Base-by-base conservation (phyloP, 2,329 filamentous ascomycete genomes). In the Orbilia quercus region DNA sequence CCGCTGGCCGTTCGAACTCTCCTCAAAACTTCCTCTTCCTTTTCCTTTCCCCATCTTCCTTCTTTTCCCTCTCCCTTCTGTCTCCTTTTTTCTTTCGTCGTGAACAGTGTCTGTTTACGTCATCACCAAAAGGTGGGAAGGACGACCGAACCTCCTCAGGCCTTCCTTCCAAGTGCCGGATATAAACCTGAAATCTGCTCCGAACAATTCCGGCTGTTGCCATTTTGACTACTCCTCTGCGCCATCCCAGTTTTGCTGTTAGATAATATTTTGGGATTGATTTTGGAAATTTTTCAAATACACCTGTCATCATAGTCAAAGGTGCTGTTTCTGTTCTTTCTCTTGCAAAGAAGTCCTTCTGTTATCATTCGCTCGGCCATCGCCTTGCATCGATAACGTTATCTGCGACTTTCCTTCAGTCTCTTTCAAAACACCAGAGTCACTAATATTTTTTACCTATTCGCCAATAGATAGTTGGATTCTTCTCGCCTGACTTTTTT, bases 191-290 rank as follows among this genome's bases (percentile, higher is more conserved):
- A 44, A 20, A 38, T n/a, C 54, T 65, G 59, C 59, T 59, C 69
- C 69, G 69, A 73, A 62, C 66, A 73, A 62, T 60, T 73, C 69
- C 69, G 69, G 69, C 48, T 50, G 28, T 31, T 73, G 48, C 54
- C 47, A 20, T 55, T 57, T 66, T 66, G 60, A 6, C 40, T 60
- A 25, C 45, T 25, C 45, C 53, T 51, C 53, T 45, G 34, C 63
- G 11, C 23, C 57, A 28, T 18, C 25, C 28, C 47, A 28, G 34
- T 50, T 47, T 45, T 34, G 42, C 55, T 38, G 40, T 38, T 31
- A 31, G 28, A 31, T n/a, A 31, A 5, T 9, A 31, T 31, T 31
- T 31, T 31, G 4, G 28, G 28, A 9, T 4, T 4, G 28, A 5
- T 31, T 31, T 31, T 31, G n/a, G n/a, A 64, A 23, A 47, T 55